Percentiles rank a stretch among this genome's conserved stretches.
Evolutionary conservation across 345 rosid species (phyloP).

Genomic region (Aquilaria sinensis): DNA sequence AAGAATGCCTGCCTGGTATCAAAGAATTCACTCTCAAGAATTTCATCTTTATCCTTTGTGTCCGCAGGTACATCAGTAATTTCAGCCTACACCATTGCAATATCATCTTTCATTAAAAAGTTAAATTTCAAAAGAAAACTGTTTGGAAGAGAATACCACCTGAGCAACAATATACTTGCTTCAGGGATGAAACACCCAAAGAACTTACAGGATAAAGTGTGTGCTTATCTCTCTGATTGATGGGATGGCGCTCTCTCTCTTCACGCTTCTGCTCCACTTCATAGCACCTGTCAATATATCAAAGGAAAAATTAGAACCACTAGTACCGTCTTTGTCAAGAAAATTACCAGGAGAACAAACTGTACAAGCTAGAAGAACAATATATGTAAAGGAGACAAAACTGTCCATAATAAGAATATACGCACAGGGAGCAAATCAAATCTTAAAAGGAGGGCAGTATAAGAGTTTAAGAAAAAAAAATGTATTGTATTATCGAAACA

Average conservation of each 20-base stretch:
- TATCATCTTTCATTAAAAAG: constrained; percentile 16
- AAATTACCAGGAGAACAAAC: no score
- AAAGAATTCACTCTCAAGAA: constrained; percentile 95
- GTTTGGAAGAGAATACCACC: no score
- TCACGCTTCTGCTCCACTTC: constrained; percentile 81
- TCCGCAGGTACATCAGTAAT: constrained; percentile 65
- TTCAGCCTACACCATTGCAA: constrained; percentile 45
- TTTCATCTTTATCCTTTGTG: constrained; percentile 91
- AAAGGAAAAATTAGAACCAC: constrained; percentile 12
- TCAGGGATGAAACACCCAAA: constrained; percentile 6
- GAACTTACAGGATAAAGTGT: constrained; percentile 66
- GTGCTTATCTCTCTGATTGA: constrained; percentile 71
- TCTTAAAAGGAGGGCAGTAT: no score
- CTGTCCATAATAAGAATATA: no score
- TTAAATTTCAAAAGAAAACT: background rate
- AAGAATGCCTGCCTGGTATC: constrained; percentile 97
- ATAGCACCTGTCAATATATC: constrained; percentile 56
- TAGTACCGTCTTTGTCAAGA: background rate
- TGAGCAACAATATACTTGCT: background rate
- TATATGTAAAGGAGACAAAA: no score
- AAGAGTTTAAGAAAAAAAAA: no score
- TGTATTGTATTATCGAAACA: no score
- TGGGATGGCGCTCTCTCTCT: constrained; percentile 83
- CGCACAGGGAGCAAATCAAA: no score
- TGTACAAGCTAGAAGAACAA: no score